These are phyloP conservation scores for Camellia lanceoleosa DNA, from an alignment of 148 eudicot genomes.

Conservation along the genomic window DNA sequence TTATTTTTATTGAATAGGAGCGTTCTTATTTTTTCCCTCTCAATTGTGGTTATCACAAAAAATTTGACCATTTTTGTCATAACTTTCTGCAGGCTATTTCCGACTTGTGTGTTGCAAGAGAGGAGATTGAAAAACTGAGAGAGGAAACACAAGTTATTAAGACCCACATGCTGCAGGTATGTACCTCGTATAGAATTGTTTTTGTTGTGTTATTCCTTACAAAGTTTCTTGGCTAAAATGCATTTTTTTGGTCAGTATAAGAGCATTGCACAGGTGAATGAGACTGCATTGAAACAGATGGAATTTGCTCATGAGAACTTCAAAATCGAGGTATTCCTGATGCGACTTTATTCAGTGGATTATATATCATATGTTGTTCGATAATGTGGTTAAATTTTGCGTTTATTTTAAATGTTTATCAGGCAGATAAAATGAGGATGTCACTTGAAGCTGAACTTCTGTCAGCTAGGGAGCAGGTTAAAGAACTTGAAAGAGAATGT, in stretches of 20 bases:
- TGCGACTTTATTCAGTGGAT: neutral
- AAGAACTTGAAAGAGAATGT: conserved; percentile 64
- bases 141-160: conserved; percentile 65
- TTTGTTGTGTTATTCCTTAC: neutral
- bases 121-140: conserved; percentile 71
- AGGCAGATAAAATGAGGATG: conserved; percentile 61
- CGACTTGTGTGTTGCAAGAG: conserved; percentile 38
- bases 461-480: conserved; percentile 49
- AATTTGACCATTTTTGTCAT: conserved; percentile 17
- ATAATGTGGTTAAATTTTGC: neutral
- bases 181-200: neutral
- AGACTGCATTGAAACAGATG: conserved; percentile 79
- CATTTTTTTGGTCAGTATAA: conserved; percentile 55
- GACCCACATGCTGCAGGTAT: conserved; percentile 75
- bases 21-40: no score
- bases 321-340: conserved; percentile 51
- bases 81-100: conserved; percentile 24
- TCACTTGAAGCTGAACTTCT: conserved; percentile 69
- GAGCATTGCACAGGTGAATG: conserved; percentile 86
- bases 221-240: conserved; percentile 8
- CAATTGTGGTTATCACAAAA: neutral
- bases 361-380: neutral
- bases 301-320: conserved; percentile 67
- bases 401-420: neutral
- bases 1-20: no score